Evolutionary conservation across 2,329 filamentous ascomycete species (phyloP).

Genomic region (Calonectria pauciramosa): DNA sequence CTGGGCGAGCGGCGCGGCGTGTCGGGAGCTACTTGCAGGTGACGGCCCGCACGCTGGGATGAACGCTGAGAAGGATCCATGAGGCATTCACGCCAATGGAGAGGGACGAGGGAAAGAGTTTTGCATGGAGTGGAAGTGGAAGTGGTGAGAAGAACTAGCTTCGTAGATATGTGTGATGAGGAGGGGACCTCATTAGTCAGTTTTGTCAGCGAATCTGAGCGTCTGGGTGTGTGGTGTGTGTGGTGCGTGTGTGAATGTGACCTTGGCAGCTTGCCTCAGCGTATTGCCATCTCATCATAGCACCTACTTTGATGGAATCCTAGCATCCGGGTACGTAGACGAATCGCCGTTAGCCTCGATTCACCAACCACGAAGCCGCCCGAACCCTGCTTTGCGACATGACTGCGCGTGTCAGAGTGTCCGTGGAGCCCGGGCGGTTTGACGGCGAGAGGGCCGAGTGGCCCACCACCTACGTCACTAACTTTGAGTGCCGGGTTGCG

Average conservation of each 20-base stretch:
- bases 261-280: background rate
- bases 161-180: background rate
- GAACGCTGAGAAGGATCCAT: constrained; percentile 41
- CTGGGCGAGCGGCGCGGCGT: constrained; percentile 32
- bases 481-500: background rate
- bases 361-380: constrained; percentile 1
- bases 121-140: background rate
- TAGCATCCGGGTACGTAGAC: background rate
- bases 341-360: background rate
- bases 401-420: background rate
- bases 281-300: background rate
- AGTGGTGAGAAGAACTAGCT: background rate
- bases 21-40: constrained; percentile 22
- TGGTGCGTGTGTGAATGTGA: background rate
- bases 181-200: background rate
- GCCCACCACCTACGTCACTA: constrained; percentile 11
- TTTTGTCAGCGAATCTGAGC: constrained; percentile 17
- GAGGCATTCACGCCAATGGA: constrained; percentile 28
- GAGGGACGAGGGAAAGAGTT: background rate
- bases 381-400: constrained; percentile 12
- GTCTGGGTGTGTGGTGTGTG: background rate
- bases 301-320: background rate
- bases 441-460: constrained; percentile 6
- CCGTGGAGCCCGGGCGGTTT: background rate
- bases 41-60: constrained; percentile 34